Conservation (phyloP, 1,284 basidiomycete species). For the Ganoderma multipileum region DNA sequence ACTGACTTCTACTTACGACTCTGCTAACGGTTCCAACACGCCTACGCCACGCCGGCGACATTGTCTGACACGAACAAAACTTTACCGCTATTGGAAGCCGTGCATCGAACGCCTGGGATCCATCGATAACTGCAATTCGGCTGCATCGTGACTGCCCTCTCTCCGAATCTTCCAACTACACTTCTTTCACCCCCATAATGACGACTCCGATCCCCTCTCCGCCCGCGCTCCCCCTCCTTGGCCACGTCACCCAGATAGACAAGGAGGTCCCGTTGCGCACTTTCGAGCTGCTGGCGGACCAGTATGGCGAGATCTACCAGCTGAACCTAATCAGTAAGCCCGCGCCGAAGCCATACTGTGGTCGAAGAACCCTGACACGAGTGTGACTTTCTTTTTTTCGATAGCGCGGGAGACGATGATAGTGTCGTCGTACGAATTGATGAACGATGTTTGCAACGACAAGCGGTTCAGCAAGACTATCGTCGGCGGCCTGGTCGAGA, state of each 20-base stretch:
- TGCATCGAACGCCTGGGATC: neutral
- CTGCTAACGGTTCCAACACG: neutral
- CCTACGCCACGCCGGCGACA: neutral
- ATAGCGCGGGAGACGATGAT: slow-evolving; percentile 41
- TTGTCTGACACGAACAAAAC: neutral
- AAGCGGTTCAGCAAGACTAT: slow-evolving; percentile 52
- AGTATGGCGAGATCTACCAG: slow-evolving; percentile 56
- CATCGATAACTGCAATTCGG: neutral
- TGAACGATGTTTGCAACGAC: slow-evolving; percentile 54
- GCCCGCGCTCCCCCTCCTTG: slow-evolving; percentile 51
- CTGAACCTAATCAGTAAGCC: slow-evolving; percentile 48
- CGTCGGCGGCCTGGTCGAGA: slow-evolving; percentile 43
- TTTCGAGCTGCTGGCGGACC: slow-evolving; percentile 48
- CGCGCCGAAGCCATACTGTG: neutral
- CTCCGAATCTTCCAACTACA: too few species aligned
- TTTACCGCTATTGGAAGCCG: neutral
- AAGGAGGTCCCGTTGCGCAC: slow-evolving; percentile 48
- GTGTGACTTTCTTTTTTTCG: too few species aligned
- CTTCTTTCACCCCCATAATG: slow-evolving; percentile 25
- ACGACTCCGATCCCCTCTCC: slow-evolving; percentile 49
- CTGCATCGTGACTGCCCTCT: neutral
- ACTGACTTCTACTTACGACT: neutral
- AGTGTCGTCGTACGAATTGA: slow-evolving; percentile 48
- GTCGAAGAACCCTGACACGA: neutral
- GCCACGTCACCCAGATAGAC: slow-evolving; percentile 50